Evolutionary conservation across 169 alveolate genomes (phyloP), one percentile per base, ranked within the genome.

Genomic region (Besnoitia besnoiti): DNA sequence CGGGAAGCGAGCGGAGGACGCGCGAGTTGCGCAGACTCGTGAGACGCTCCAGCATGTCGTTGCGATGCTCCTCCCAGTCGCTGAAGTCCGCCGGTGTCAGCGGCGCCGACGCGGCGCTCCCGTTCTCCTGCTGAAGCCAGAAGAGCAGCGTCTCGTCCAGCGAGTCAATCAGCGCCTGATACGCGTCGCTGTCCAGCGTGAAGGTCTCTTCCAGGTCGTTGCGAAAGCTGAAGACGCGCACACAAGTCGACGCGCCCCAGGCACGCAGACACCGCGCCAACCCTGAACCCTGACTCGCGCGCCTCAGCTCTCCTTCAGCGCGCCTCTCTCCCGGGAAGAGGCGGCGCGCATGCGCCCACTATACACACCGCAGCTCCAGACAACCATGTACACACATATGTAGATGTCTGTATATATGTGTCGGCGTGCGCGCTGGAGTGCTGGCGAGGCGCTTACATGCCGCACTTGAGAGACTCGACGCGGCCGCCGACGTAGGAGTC

Each of bases 401-500:
- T n/a, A n/a, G n/a, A n/a, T n/a, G n/a, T n/a, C n/a, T 67, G 24
- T 67, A 67, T 67, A n/a, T 12, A 19, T 67, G 80, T 67, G 80
- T 67, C 16, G 12, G 39, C 27, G 59, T 19, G 39, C 8, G 75
- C 85, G 12, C 12, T 39, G 49, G 30, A 16, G 21, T 51, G 62
- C 62, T 51, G 62, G 12, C 80, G 46, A 16, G 67, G 7, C 47
- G 5, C 77, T 96, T 94, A 44, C 92, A 89, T 61, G 30, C 99
- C 99, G 90, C 98, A 97, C 89, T 98, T 94, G 87, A 99, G 96
- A 89, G 99, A 98, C 95, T 98, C 99, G 2, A 99, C 99, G 80
- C 98, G 98, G 19, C 99, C 99, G 37, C 99, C 99, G 88, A 97
- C 98, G 94, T 97, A 98, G 51, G 99, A 94, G 87, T 97, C 97